Conservation (phyloP, 129 eudicot species). For the Sambucus nigra region DNA sequence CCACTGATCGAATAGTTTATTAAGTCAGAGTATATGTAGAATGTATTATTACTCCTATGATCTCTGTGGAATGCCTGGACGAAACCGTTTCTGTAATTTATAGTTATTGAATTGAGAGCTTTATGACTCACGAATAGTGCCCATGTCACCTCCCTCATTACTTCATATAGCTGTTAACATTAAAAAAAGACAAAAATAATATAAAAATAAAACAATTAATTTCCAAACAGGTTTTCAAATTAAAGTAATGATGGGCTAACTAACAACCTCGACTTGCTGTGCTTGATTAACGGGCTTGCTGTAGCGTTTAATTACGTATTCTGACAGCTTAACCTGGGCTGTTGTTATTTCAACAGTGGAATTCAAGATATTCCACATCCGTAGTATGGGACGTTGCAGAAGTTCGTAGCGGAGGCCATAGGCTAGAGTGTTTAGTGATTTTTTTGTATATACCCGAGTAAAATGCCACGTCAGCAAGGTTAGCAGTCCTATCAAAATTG, state of each 20-base stretch:
- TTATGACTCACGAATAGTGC: slow-evolving; percentile 79
- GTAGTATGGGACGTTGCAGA: slow-evolving; percentile 72
- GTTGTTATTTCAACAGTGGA: slow-evolving; percentile 78
- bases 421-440: slow-evolving; percentile 67
- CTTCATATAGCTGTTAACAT: slow-evolving; percentile 64
- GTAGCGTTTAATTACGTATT: slow-evolving; percentile 58
- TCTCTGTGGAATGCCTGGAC: slow-evolving; percentile 96
- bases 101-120: slow-evolving; percentile 76
- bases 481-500: slow-evolving; percentile 76
- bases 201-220: background rate
- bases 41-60: slow-evolving; percentile 63
- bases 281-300: slow-evolving; percentile 70
- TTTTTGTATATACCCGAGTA: slow-evolving; percentile 75
- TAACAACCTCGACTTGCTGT: slow-evolving; percentile 76
- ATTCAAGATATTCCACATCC: slow-evolving; percentile 92
- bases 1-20: slow-evolving; percentile 62
- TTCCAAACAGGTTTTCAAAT: background rate
- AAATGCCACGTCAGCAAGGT: slow-evolving; percentile 94
- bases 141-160: slow-evolving; percentile 85
- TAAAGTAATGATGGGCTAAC: background rate
- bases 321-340: slow-evolving; percentile 78
- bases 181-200: slow-evolving; percentile 3
- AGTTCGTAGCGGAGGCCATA: slow-evolving; percentile 81
- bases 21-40: slow-evolving; percentile 77
- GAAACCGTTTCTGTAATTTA: slow-evolving; percentile 82